phyloP scores from a whole-genome alignment of 352 stramenopile genomes.

The Globisporangium alternatum region DNA sequence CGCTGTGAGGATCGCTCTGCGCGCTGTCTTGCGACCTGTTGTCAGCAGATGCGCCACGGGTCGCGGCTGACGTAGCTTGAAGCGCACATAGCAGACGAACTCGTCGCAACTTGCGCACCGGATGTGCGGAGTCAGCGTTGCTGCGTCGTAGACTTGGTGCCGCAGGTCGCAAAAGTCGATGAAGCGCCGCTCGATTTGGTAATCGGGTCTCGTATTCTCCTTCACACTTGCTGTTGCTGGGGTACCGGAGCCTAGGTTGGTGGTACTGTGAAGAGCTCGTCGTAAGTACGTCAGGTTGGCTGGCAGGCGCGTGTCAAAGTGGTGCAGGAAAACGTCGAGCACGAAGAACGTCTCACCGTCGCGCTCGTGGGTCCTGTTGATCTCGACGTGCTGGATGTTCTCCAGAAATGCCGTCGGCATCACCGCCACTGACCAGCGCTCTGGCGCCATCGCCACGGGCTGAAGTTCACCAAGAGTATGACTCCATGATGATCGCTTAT shows the following conservation, averaged over 20 bases:
- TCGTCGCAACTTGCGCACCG: conserved; percentile 58
- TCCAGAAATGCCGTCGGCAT: neutral
- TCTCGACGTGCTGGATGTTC: conserved; percentile 9
- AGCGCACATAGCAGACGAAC: conserved; percentile 46
- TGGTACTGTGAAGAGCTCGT: neutral
- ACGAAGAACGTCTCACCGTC: conserved; percentile 13
- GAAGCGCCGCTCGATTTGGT: conserved; percentile 51
- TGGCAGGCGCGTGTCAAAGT: conserved; percentile 11
- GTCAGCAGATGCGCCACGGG: neutral
- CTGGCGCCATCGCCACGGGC: neutral
- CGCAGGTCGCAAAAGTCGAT: conserved; percentile 56
- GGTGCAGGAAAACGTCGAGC: conserved; percentile 8
- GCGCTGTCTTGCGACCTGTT: neutral
- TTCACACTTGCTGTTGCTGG: too few relatives aligned
- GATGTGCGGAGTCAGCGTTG: conserved; percentile 40
- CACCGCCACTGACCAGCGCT: neutral
- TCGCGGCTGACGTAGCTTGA: conserved; percentile 5
- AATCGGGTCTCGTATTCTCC: conserved; percentile 26
- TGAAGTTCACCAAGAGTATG: too few relatives aligned
- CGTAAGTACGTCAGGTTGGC: neutral
- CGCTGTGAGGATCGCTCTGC: neutral
- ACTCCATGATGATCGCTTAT: too few relatives aligned
- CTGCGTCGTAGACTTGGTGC: conserved; percentile 39
- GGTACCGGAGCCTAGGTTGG: neutral
- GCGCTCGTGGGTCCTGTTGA: conserved; percentile 13